Percentiles rank a stretch among this genome's conserved stretches.
phyloP scores from a whole-genome alignment of 2,329 filamentous ascomycete genomes.

The Alternaria novae-zelandiae region DNA sequence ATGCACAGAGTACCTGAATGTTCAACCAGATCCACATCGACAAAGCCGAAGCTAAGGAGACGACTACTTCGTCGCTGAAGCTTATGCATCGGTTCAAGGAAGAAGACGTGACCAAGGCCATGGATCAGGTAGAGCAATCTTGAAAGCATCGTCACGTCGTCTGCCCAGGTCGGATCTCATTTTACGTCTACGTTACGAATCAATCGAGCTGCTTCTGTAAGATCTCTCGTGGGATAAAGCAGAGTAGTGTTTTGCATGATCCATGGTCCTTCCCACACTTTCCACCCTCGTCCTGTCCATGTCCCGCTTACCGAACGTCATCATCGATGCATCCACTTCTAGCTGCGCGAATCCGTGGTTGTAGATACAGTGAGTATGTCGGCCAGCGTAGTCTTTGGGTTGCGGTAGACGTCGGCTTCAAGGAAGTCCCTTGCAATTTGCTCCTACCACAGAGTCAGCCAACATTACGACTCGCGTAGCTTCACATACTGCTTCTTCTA shows the following conservation, averaged over 20 bases:
- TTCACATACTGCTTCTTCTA: slow-evolving; percentile 67
- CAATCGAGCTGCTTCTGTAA: no score
- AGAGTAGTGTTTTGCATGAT: no score
- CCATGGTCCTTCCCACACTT: no score
- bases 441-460: slow-evolving; percentile 34
- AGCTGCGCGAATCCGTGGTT: slow-evolving; percentile 7
- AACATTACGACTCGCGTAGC: slow-evolving; percentile 1
- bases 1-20: slow-evolving; percentile 30
- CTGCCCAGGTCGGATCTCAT: not conserved
- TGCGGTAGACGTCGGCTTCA: slow-evolving; percentile 40
- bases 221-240: no score
- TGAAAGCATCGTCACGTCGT: not conserved
- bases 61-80: slow-evolving; percentile 67
- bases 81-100: slow-evolving; percentile 79
- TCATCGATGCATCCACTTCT: not conserved
- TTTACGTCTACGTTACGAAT: not conserved
- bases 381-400: slow-evolving; percentile 46
- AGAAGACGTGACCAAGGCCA: slow-evolving; percentile 69
- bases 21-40: slow-evolving; percentile 65
- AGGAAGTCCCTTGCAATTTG: slow-evolving; percentile 53
- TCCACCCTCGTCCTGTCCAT: not conserved
- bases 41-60: slow-evolving; percentile 56
- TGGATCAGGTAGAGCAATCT: slow-evolving; percentile 61
- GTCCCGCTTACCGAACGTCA: not conserved
- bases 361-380: slow-evolving; percentile 43